Base-by-base conservation (phyloP, 1,139 yeast species). In the Kodamaea derodonti region DNA sequence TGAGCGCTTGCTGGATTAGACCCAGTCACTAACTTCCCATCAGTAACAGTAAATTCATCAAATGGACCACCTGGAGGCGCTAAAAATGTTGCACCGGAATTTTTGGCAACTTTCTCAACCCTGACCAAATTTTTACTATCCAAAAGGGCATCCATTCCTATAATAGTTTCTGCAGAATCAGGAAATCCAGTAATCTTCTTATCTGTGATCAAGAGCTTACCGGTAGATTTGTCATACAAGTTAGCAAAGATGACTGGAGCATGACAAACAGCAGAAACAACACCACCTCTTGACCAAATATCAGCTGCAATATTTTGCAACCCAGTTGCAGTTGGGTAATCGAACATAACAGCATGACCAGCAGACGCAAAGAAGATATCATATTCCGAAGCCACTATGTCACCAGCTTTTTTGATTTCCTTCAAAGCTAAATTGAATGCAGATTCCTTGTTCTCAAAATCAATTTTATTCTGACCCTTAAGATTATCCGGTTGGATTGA, bases 1-100 rank as follows among this genome's bases (percentile, higher is more conserved):
- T 52, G 40, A 13, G 84, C 84, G 30, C 80, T 69, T 29, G 75
- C 78, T 7, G 53, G 52, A 42, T 52, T 53, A 10, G 41, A 50
- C 9, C 57, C 56, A 8, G 57, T 51, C 13, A 51, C 51, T 29
- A 52, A 30, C 26, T 45, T 42, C 4, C 53, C 54, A 30, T 52
- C 56, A 7, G 36, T 37, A 11, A 50, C 42, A 5, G 45, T 24
- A 30, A 46, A 52, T 23, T 46, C 47, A 11, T 31, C 54, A 42
- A 49, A 51, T 25, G 28, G 28, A 8, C 52, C 49, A 10, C 43
- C 45, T 2, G 40, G 31, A 8, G 57, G 56, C 2, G 42, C 33
- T 10, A 43, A 39, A 37, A 41, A 51, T 13, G 35, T 43, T 14
- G 50, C 58, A 29, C 54, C 55, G 24, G 38, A 35, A n/a, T 40